phyloP scores from a whole-genome alignment of 2,329 filamentous ascomycete species.

The Microcyclosporella mali region DNA sequence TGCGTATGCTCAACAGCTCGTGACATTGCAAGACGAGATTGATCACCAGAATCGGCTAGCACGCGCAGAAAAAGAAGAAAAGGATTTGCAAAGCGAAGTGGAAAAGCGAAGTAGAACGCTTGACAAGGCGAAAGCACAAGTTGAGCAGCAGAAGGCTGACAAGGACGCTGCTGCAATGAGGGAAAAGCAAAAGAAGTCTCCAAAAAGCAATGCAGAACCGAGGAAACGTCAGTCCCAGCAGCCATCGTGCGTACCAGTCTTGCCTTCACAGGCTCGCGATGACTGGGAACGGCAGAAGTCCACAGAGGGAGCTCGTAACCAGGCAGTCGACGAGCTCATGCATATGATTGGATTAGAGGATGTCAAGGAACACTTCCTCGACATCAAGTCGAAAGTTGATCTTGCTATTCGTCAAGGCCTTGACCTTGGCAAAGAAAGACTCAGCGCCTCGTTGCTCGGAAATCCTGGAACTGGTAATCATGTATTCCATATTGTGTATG shows the following conservation, averaged over 20 bases:
- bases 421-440: constrained; percentile 52
- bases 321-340: constrained; percentile 59
- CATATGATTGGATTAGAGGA: constrained; percentile 63
- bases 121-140: constrained; percentile 27
- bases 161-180: background rate
- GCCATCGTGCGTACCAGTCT: no score
- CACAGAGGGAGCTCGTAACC: constrained; percentile 46
- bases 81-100: constrained; percentile 41
- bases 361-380: constrained; percentile 59
- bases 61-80: constrained; percentile 42
- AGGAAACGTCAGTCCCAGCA: background rate
- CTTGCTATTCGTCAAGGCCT: constrained; percentile 52
- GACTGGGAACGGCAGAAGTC: constrained; percentile 61
- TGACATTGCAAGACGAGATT: constrained; percentile 50
- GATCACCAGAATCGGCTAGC: constrained; percentile 38
- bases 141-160: background rate
- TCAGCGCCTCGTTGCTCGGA: constrained; percentile 58
- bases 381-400: constrained; percentile 59
- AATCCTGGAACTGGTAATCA: constrained; percentile 68
- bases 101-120: constrained; percentile 46
- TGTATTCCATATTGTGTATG: no score
- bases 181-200: background rate
- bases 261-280: constrained; percentile 36
- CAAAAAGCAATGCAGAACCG: background rate
- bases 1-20: constrained; percentile 42